These are phyloP conservation scores for Trichoderma semiorbis DNA, from an alignment of 2,329 filamentous ascomycete genomes.

Conservation along the genomic window DNA sequence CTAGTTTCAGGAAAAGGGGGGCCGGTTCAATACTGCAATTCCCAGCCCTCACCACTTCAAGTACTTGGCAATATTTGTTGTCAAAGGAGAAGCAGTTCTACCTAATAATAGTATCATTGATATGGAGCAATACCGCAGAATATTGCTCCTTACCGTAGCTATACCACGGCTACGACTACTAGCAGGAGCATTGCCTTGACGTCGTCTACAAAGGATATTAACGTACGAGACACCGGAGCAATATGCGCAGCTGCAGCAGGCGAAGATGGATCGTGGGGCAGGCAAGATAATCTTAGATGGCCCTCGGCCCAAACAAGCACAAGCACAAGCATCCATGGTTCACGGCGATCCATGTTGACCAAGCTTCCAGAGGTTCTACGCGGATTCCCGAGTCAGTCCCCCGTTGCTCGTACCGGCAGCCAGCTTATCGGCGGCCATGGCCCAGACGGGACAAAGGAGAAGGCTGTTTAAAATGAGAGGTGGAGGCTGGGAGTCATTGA, in stretches of 20 bases:
- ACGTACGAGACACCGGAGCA: not conserved
- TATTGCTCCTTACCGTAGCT: not conserved
- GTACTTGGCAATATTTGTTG: not conserved
- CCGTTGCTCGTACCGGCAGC: not conserved
- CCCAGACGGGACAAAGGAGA: slow-evolving; percentile 8
- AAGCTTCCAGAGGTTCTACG: slow-evolving; percentile 8
- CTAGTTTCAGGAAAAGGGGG: slow-evolving; percentile 12
- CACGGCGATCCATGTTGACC: slow-evolving; percentile 11
- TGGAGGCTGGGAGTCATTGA: slow-evolving; percentile 8
- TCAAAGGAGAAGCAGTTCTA: not conserved
- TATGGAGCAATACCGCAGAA: not conserved
- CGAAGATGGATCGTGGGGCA: slow-evolving; percentile 15
- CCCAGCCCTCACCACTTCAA: not conserved
- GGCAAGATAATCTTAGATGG: slow-evolving; percentile 16
- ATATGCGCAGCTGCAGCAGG: slow-evolving; percentile 12
- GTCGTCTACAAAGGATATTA: not conserved
- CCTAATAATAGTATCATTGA: not conserved
- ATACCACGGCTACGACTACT: not conserved
- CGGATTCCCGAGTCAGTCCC: not conserved
- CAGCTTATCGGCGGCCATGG: slow-evolving; percentile 10
- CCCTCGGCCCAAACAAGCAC: not conserved
- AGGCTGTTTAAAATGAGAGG: slow-evolving; percentile 11
- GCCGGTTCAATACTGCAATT: not conserved
- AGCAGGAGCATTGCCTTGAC: not conserved
- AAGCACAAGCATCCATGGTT: not conserved